phyloP scores from a whole-genome alignment of 176 grass and related monocot genomes.

The Cenchrus purpureus region DNA sequence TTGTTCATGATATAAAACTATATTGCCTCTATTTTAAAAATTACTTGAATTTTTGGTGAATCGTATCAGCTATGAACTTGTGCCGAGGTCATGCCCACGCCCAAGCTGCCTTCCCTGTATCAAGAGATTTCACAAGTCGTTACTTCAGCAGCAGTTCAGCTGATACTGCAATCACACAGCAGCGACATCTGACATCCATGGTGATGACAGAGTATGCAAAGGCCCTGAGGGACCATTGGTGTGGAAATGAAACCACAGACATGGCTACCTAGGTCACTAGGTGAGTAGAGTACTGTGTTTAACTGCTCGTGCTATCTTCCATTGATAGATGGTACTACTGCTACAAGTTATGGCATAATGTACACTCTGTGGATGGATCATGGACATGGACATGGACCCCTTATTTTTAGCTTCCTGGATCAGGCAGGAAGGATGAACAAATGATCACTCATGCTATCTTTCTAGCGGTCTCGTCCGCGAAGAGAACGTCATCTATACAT shows the following conservation, averaged over 20 bases:
- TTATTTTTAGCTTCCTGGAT: constrained; percentile 44
- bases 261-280: constrained; percentile 36
- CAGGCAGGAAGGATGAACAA: constrained; percentile 35
- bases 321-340: constrained; percentile 34
- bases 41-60: constrained; percentile 15
- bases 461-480: constrained; percentile 65
- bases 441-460: constrained; percentile 51
- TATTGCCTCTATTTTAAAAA: background rate
- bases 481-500: constrained; percentile 83
- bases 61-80: constrained; percentile 28
- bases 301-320: constrained; percentile 42
- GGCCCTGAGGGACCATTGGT: constrained; percentile 26
- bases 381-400: constrained; percentile 18
- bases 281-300: constrained; percentile 38
- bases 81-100: background rate
- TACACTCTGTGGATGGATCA: constrained; percentile 37
- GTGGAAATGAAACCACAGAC: constrained; percentile 1
- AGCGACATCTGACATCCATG: constrained; percentile 1
- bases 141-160: background rate
- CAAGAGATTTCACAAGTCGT: constrained; percentile 25
- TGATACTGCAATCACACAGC: constrained; percentile 35
- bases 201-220: constrained; percentile 38
- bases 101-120: background rate
- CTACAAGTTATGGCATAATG: constrained; percentile 53
- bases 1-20: constrained; percentile 26